phyloP scores from a whole-genome alignment of 2,329 filamentous ascomycete species.

The Stachybotrys elegans region DNA sequence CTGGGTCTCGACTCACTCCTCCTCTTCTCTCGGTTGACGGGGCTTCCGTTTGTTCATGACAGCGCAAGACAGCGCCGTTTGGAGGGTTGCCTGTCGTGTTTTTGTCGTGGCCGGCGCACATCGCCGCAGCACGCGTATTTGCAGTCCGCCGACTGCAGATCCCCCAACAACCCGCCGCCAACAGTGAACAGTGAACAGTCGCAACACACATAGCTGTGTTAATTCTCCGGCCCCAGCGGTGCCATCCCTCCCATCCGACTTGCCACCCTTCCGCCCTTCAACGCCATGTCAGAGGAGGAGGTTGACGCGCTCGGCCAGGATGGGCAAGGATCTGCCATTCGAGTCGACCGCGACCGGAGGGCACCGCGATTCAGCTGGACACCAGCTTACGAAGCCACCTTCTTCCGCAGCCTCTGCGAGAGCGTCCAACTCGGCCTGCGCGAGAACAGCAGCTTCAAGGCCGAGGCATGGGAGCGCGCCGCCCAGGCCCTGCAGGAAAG shows the following conservation, averaged over 20 bases:
- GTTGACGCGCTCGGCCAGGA: slow-evolving; percentile 30
- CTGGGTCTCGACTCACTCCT: too few species aligned
- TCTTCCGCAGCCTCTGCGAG: slow-evolving; percentile 56
- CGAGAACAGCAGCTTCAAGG: slow-evolving; percentile 57
- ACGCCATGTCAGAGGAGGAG: slow-evolving; percentile 34
- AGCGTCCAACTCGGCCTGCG: slow-evolving; percentile 52
- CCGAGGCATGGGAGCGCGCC: slow-evolving; percentile 56
- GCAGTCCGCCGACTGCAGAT: too few species aligned
- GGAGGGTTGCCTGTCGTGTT: too few species aligned
- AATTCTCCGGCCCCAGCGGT: slow-evolving; percentile 5
- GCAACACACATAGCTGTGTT: slow-evolving; percentile 1
- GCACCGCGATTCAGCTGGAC: slow-evolving; percentile 57
- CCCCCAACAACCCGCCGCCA: too few species aligned
- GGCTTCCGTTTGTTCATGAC: too few species aligned
- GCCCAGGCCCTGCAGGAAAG: slow-evolving; percentile 47
- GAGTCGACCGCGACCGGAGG: slow-evolving; percentile 34
- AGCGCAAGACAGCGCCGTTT: too few species aligned
- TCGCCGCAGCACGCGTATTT: too few species aligned
- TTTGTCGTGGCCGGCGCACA: too few species aligned
- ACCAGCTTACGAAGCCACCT: slow-evolving; percentile 52
- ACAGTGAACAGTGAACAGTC: too few species aligned
- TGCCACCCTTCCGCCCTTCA: neutral
- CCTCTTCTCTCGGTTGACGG: too few species aligned
- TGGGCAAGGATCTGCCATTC: slow-evolving; percentile 22
- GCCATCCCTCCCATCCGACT: neutral